Percentiles rank a stretch among this genome's conserved stretches.
Evolutionary conservation across 495 filamentous ascomycete genomes (phyloP).

Genomic region (Aspergillus sclerotioniger): DNA sequence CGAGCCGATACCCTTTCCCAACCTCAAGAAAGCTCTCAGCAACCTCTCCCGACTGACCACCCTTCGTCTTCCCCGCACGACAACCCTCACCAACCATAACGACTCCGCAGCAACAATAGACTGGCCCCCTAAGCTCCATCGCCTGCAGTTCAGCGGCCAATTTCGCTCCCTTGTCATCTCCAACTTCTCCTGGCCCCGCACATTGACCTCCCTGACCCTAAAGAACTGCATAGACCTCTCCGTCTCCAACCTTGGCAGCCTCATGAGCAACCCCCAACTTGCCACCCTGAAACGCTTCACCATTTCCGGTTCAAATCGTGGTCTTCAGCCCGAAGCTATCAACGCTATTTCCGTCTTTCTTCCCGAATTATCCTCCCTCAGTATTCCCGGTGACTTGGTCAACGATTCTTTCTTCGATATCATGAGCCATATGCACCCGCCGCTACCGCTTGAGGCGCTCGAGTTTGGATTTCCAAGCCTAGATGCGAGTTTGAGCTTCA

Average conservation of each 20-base stretch:
- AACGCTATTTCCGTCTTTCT: conserved; percentile 25
- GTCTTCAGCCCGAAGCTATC: conserved; percentile 26
- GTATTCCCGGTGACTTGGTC: conserved; percentile 31
- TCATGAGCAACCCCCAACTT: conserved; percentile 25
- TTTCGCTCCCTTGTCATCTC: conserved; percentile 21
- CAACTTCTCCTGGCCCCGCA: conserved; percentile 30
- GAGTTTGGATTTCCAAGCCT: conserved; percentile 23
- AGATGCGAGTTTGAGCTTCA: conserved; percentile 20
- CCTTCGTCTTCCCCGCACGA: conserved; percentile 57
- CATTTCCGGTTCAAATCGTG: conserved; percentile 28
- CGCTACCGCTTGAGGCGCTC: conserved; percentile 23
- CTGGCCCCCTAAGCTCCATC: conserved; percentile 23
- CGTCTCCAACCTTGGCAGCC: conserved; percentile 18
- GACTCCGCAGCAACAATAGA: neutral
- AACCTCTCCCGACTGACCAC: conserved; percentile 45
- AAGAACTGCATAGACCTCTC: conserved; percentile 31
- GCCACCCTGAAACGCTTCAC: conserved; percentile 25
- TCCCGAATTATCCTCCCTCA: conserved; percentile 26
- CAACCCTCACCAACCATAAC: conserved; percentile 24
- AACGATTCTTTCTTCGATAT: conserved; percentile 32
- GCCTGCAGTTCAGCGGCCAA: conserved; percentile 29
- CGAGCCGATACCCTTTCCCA: conserved; percentile 49
- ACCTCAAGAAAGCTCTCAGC: conserved; percentile 53
- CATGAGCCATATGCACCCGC: conserved; percentile 15
- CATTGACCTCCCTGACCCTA: conserved; percentile 26